Conservation (phyloP, 176 grass and related monocot genomes). For the Zoysia japonica region DNA sequence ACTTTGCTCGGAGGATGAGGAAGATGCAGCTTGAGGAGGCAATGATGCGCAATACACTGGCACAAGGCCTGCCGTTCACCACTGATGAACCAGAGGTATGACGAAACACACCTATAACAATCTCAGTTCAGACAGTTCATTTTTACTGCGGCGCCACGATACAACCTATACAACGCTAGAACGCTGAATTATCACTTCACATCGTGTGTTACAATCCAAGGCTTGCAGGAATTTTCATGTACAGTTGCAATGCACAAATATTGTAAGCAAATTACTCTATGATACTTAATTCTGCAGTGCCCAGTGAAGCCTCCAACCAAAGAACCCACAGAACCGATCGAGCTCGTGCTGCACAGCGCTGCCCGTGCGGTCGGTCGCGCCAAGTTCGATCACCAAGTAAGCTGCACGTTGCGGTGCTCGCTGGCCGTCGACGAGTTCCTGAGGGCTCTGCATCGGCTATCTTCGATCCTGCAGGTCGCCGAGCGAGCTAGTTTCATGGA, state of each 20-base stretch:
- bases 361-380: conserved; percentile 53
- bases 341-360: conserved; percentile 69
- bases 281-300: conserved; percentile 21
- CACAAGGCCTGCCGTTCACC: conserved; percentile 74
- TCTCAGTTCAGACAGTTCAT: background rate
- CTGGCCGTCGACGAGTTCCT: background rate
- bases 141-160: no score
- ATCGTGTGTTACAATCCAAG: no score
- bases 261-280: background rate
- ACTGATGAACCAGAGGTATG: conserved; percentile 75
- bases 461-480: conserved; percentile 46
- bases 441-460: background rate
- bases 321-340: conserved; percentile 65
- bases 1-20: conserved; percentile 57
- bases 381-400: conserved; percentile 80
- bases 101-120: background rate
- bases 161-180: background rate
- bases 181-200: background rate
- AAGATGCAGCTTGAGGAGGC: conserved; percentile 69
- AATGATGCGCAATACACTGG: conserved; percentile 59
- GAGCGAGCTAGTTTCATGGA: conserved; percentile 62
- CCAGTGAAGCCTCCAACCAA: conserved; percentile 54
- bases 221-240: background rate
- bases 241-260: background rate
- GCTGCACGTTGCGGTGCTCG: conserved; percentile 35